Evolutionary conservation across 176 grass and related monocot genomes (phyloP).

Genomic region (Thinopyrum elongatum): DNA sequence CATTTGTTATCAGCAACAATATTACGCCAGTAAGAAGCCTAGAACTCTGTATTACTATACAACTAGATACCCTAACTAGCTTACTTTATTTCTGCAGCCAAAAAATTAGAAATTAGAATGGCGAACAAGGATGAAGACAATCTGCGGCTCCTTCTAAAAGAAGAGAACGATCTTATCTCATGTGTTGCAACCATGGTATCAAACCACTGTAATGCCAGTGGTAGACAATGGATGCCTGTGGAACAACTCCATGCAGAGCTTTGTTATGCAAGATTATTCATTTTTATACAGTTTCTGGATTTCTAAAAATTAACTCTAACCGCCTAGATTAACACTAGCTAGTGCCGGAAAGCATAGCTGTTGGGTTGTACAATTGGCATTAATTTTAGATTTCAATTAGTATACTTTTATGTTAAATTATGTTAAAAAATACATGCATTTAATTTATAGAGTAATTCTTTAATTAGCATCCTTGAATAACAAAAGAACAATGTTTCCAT

Average conservation of each 20-base stretch:
- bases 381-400: neutral
- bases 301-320: neutral
- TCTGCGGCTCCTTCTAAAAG: constrained; percentile 20
- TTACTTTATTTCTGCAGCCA: constrained; percentile 22
- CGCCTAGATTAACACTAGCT: neutral
- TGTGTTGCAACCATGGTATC: constrained; percentile 42
- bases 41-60: constrained; percentile 12
- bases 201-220: constrained; percentile 26
- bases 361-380: neutral
- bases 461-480: constrained; percentile 1
- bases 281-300: neutral
- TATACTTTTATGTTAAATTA: neutral
- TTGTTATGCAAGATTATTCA: constrained; percentile 24
- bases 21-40: neutral
- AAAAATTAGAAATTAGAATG: constrained; percentile 26
- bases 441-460: neutral
- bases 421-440: neutral
- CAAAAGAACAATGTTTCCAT: neutral
- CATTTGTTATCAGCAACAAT: neutral
- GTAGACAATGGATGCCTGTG: constrained; percentile 41
- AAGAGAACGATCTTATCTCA: constrained; percentile 55
- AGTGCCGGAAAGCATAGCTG: neutral
- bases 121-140: constrained; percentile 16
- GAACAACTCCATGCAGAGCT: constrained; percentile 58
- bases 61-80: neutral